phyloP scores from a whole-genome alignment of 495 filamentous ascomycete species.

The Aspergillus egyptiacus region DNA sequence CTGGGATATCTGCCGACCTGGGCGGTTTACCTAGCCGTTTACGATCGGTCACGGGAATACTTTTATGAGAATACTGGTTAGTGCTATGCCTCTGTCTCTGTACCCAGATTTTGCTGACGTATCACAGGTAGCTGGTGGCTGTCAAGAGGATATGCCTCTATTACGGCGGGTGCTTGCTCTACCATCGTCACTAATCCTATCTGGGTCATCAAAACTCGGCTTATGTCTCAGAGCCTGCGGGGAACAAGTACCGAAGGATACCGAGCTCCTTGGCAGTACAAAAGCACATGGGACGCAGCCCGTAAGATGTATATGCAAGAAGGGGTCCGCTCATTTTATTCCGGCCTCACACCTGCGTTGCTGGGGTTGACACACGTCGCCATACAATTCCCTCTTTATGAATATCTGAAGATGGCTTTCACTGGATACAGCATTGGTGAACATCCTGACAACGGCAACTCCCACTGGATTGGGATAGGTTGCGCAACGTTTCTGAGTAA shows the following conservation, averaged over 20 bases:
- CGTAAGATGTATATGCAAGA: slow-evolving; percentile 91
- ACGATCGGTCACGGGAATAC: slow-evolving; percentile 76
- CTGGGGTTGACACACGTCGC: slow-evolving; percentile 93
- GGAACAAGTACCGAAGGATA: slow-evolving; percentile 46
- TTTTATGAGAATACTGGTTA: slow-evolving; percentile 61
- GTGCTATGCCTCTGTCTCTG: slow-evolving; percentile 20
- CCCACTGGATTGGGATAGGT: slow-evolving; percentile 69
- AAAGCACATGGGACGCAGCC: slow-evolving; percentile 77
- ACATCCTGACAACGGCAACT: slow-evolving; percentile 49
- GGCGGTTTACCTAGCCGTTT: slow-evolving; percentile 96
- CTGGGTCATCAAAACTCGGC: slow-evolving; percentile 97
- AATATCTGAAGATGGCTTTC: slow-evolving; percentile 85
- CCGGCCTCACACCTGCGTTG: slow-evolving; percentile 85
- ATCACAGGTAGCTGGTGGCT: slow-evolving; percentile 52
- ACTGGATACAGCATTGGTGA: slow-evolving; percentile 81
- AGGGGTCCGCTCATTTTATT: slow-evolving; percentile 88
- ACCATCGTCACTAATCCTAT: slow-evolving; percentile 98
- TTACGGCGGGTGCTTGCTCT: slow-evolving; percentile 84
- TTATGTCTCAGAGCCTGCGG: slow-evolving; percentile 85
- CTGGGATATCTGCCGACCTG: slow-evolving; percentile 94
- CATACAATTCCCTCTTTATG: slow-evolving; percentile 95
- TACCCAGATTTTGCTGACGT: slow-evolving; percentile 9
- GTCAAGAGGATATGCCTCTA: slow-evolving; percentile 65
- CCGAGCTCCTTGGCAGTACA: slow-evolving; percentile 83
- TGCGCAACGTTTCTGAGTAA: slow-evolving; percentile 92